A percentile compares a stretch with the other conserved stretches of the same genome.
phyloP scores from a whole-genome alignment of 257 asterid genomes.

The Cynanchum wilfordii region DNA sequence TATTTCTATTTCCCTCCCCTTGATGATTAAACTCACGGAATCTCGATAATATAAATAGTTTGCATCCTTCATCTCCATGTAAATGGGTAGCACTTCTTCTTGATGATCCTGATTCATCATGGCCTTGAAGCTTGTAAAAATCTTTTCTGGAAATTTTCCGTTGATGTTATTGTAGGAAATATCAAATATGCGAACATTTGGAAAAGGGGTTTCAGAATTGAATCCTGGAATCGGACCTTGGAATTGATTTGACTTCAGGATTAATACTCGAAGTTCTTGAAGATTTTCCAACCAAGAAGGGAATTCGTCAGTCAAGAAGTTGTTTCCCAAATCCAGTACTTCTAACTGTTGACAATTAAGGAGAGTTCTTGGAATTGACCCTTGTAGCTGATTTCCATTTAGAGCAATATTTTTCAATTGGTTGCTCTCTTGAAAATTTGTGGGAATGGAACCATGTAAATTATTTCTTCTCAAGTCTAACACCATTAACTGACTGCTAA shows the following conservation, averaged over 20 bases:
- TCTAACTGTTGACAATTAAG: conserved; percentile 16
- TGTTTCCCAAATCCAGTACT: conserved; percentile 23
- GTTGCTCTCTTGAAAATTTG: neutral
- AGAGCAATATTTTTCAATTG: conserved; percentile 2
- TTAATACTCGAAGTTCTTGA: conserved; percentile 23
- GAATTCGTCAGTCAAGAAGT: conserved; percentile 24
- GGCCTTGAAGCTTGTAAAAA: conserved; percentile 12
- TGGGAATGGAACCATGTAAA: conserved; percentile 13
- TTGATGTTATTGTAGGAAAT: conserved; percentile 17
- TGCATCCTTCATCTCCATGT: neutral
- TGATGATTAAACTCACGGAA: neutral
- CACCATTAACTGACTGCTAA: neutral
- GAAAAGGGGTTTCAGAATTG: conserved; percentile 7
- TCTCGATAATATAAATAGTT: neutral
- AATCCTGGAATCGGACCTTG: conserved; percentile 10
- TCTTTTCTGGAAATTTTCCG: conserved; percentile 11
- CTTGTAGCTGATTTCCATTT: conserved; percentile 13
- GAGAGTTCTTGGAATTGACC: conserved; percentile 15
- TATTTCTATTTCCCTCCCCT: neutral
- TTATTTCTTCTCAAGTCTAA: conserved; percentile 10
- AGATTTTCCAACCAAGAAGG: conserved; percentile 30
- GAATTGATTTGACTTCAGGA: conserved; percentile 16
- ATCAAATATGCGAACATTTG: conserved; percentile 20
- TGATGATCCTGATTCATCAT: conserved; percentile 10
- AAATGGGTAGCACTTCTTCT: too few species aligned